A percentile compares a stretch with the other conserved stretches of the same genome.
phyloP scores from a whole-genome alignment of 2,329 filamentous ascomycete genomes.

The Pleoardoris graminearum region DNA sequence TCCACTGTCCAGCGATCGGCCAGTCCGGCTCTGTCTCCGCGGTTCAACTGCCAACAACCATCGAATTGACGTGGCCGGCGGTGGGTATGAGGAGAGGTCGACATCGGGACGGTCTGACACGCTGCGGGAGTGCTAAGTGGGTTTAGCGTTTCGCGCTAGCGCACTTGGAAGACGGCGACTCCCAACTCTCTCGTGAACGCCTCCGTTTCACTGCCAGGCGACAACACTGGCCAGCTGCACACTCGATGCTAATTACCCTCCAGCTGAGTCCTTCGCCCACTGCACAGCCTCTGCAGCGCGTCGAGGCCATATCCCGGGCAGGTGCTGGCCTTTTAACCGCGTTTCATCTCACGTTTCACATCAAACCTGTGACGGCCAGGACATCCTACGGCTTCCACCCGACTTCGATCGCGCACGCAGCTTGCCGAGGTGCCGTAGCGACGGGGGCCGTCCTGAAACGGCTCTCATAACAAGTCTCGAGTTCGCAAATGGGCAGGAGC shows the following conservation, averaged over 20 bases:
- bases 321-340: neutral
- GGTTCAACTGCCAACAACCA: neutral
- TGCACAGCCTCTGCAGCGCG: neutral
- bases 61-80: conserved; percentile 10
- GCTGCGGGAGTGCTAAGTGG: neutral
- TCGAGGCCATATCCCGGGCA: neutral
- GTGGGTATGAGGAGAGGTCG: conserved; percentile 5
- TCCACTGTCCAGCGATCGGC: too few relatives aligned
- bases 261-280: neutral
- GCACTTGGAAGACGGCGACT: neutral
- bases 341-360: conserved; percentile 8
- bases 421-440: conserved; percentile 8
- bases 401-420: too few relatives aligned
- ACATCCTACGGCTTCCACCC: conserved; percentile 10
- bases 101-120: conserved; percentile 6
- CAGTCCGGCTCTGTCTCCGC: conserved; percentile 8
- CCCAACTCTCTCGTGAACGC: neutral
- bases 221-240: neutral
- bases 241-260: neutral
- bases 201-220: neutral
- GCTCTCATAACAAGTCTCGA: conserved; percentile 25
- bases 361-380: conserved; percentile 5
- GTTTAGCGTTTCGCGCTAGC: neutral
- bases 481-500: conserved; percentile 24
- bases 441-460: conserved; percentile 26